phyloP scores from a whole-genome alignment of 805 yeast genomes.

The Candida ulmi region DNA sequence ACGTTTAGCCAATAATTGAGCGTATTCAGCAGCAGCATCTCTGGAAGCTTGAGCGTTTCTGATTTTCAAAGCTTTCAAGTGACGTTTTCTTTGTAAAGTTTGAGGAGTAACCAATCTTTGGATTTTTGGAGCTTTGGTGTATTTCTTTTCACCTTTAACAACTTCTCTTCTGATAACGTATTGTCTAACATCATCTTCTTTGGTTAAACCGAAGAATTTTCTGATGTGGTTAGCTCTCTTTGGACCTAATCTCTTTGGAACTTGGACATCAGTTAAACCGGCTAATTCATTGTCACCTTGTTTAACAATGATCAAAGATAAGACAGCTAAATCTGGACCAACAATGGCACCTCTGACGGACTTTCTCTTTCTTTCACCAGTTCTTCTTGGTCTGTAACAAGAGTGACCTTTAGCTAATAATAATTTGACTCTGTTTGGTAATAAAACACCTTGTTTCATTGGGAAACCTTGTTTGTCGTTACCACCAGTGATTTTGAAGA shows the following conservation, averaged over 20 bases:
- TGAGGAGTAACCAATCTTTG: constrained; percentile 99
- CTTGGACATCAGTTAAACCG: constrained; percentile 91
- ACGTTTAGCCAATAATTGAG: constrained; percentile 97
- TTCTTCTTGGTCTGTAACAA: constrained; percentile 99
- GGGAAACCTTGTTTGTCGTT: constrained; percentile 99
- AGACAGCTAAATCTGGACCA: constrained; percentile 93
- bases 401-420: constrained; percentile 91
- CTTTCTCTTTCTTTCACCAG: constrained; percentile 99
- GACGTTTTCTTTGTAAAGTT: constrained; percentile 98
- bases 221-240: constrained; percentile 99
- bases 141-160: constrained; percentile 95
- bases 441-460: constrained; percentile 99
- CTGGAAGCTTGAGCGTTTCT: constrained; percentile 97
- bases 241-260: constrained; percentile 99
- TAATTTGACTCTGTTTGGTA: constrained; percentile 98
- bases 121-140: constrained; percentile 99
- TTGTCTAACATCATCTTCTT: constrained; percentile 64
- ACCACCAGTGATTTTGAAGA: constrained; percentile 99
- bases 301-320: constrained; percentile 89
- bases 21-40: constrained; percentile 99
- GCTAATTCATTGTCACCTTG: constrained; percentile 95
- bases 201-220: constrained; percentile 96
- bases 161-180: constrained; percentile 98
- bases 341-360: constrained; percentile 99
- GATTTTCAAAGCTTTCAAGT: constrained; percentile 86